phyloP scores from a whole-genome alignment of 176 grass and related monocot species.

The Aegilops tauschii region DNA sequence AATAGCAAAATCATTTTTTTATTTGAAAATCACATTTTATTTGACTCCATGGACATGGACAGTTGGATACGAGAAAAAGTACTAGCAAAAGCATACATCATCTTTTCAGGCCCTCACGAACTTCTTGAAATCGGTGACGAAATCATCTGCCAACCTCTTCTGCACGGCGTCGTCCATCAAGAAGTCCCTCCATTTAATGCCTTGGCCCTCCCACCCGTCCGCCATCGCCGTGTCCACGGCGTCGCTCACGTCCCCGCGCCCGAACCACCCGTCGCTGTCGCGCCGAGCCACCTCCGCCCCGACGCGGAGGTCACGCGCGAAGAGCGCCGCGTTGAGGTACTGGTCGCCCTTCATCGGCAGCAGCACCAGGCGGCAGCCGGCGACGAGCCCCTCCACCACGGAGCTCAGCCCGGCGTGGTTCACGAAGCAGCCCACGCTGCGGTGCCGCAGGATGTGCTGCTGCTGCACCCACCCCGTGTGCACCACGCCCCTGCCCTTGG shows the following conservation, averaged over 20 bases:
- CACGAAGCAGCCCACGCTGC: slow-evolving; percentile 50
- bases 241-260: neutral
- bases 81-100: neutral
- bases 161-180: slow-evolving; percentile 32
- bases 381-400: neutral
- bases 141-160: neutral
- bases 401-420: slow-evolving; percentile 54
- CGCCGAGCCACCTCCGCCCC: slow-evolving; percentile 11
- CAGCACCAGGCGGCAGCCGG: neutral
- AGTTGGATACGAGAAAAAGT: too few relatives aligned
- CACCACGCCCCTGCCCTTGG: neutral
- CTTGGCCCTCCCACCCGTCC: neutral
- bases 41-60: neutral
- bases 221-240: slow-evolving; percentile 28
- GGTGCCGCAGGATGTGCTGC: slow-evolving; percentile 10
- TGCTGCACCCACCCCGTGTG: neutral
- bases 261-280: slow-evolving; percentile 12
- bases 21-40: neutral
- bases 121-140: slow-evolving; percentile 18
- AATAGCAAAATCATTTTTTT: too few relatives aligned
- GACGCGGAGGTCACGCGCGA: slow-evolving; percentile 26
- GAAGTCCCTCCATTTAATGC: slow-evolving; percentile 38
- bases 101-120: slow-evolving; percentile 10
- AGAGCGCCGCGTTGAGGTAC: slow-evolving; percentile 12
- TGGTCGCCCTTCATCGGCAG: neutral